These are phyloP conservation scores for Coemansia sp. DNA, from an alignment of 192 early-diverging fungal genomes.

Conservation along the genomic window DNA sequence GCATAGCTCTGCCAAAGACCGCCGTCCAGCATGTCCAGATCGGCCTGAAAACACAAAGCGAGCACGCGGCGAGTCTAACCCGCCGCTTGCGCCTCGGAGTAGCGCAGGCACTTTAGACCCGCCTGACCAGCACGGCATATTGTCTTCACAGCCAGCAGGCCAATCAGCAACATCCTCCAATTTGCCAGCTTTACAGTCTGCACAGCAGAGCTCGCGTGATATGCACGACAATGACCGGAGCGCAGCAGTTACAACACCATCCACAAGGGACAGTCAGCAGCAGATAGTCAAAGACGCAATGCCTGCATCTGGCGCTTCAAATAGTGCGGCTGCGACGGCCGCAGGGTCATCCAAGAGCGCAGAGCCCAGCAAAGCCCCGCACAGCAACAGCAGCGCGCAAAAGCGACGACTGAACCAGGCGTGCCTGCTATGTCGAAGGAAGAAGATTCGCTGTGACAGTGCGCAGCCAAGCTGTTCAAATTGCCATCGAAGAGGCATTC, in stretches of 20 bases:
- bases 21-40: slow-evolving; percentile 8
- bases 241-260: not conserved
- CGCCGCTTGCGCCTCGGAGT: not conserved
- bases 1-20: not conserved
- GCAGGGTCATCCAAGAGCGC: no score
- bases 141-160: not conserved
- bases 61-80: slow-evolving; percentile 11
- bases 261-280: slow-evolving; percentile 1
- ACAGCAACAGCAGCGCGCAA: slow-evolving; percentile 24
- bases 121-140: slow-evolving; percentile 6
- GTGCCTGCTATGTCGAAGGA: slow-evolving; percentile 49
- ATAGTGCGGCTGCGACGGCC: no score
- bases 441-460: slow-evolving; percentile 54
- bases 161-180: slow-evolving; percentile 7
- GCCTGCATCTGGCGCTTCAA: not conserved
- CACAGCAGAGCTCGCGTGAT: slow-evolving; percentile 12
- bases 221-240: slow-evolving; percentile 11
- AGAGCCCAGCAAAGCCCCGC: not conserved
- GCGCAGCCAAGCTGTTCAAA: slow-evolving; percentile 46
- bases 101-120: not conserved
- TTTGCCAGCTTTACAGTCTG: slow-evolving; percentile 4
- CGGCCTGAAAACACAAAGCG: slow-evolving; percentile 17
- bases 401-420: slow-evolving; percentile 53
- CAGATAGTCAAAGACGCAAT: not conserved
- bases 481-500: slow-evolving; percentile 49